Conservation (phyloP, 2,329 filamentous ascomycete genomes). For the Cryphonectria carpinicola region DNA sequence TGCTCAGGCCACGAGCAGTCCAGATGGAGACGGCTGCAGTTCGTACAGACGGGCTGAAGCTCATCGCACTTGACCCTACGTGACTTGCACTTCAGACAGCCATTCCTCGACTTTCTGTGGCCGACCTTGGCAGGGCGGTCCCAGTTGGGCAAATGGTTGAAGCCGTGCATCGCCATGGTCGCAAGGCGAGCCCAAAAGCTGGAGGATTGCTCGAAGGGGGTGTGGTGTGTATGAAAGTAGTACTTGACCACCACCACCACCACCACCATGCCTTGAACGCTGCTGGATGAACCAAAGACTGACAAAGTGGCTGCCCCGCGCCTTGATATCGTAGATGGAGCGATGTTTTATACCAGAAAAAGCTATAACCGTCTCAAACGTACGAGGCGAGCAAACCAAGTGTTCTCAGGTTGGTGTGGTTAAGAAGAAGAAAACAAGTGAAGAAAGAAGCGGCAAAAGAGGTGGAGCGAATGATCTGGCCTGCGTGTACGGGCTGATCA, state of each 20-base stretch:
- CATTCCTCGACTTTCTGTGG: conserved; percentile 39
- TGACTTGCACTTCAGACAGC: conserved; percentile 37
- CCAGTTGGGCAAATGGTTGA: background rate
- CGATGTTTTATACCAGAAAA: background rate
- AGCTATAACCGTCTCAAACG: background rate
- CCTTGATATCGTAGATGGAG: background rate
- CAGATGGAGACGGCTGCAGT: conserved; percentile 34
- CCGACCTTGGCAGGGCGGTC: conserved; percentile 34
- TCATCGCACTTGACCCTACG: conserved; percentile 39
- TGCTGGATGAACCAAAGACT: background rate
- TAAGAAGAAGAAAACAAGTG: background rate
- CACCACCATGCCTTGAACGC: background rate
- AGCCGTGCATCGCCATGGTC: background rate
- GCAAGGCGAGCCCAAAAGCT: too few relatives aligned
- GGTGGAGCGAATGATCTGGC: too few relatives aligned
- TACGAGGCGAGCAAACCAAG: background rate
- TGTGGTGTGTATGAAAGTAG: too few relatives aligned
- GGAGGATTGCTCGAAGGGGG: too few relatives aligned
- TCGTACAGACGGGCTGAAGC: conserved; percentile 32
- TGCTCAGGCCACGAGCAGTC: conserved; percentile 32
- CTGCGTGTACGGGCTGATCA: background rate
- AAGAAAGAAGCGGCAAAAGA: background rate
- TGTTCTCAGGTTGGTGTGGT: background rate
- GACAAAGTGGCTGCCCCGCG: background rate
- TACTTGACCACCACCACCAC: too few relatives aligned